Conservation (phyloP, 805 yeast genomes). For the Wickerhamomyces subpelliculosus region DNA sequence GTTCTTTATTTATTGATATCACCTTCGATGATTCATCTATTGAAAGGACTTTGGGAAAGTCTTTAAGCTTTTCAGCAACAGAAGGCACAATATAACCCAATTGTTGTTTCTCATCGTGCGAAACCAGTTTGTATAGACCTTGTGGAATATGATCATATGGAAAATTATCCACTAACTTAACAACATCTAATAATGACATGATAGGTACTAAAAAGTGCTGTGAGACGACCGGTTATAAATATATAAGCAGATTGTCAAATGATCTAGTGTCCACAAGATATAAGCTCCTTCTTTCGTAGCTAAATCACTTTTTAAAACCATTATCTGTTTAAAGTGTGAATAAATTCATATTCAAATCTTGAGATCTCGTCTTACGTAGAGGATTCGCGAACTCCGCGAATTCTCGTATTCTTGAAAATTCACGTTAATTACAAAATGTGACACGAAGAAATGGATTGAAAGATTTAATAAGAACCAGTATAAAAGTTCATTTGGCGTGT, state of each 20-base stretch:
- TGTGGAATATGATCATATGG: conserved; percentile 8
- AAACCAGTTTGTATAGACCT: conserved; percentile 2
- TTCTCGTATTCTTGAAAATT: too few relatives aligned
- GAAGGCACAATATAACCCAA: neutral
- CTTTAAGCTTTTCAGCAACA: neutral
- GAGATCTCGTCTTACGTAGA: too few relatives aligned
- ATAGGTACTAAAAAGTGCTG: neutral
- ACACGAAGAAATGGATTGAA: too few relatives aligned
- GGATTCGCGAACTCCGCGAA: too few relatives aligned
- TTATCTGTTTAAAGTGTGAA: too few relatives aligned
- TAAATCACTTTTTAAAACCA: too few relatives aligned
- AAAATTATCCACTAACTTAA: conserved; percentile 15
- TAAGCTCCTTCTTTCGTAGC: too few relatives aligned
- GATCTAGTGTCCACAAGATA: too few relatives aligned
- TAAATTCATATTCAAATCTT: too few relatives aligned
- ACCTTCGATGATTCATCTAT: conserved; percentile 18
- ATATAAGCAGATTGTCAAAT: too few relatives aligned
- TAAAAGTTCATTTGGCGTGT: too few relatives aligned
- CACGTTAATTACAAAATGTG: neutral
- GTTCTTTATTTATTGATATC: conserved; percentile 23
- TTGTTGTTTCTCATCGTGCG: conserved; percentile 1
- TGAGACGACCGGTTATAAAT: too few relatives aligned
- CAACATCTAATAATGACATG: conserved; percentile 11
- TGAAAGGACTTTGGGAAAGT: conserved; percentile 7
- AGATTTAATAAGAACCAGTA: neutral